These are phyloP conservation scores for Corylus heterophylla DNA, from an alignment of 306 rosid genomes.

Conservation along the genomic window DNA sequence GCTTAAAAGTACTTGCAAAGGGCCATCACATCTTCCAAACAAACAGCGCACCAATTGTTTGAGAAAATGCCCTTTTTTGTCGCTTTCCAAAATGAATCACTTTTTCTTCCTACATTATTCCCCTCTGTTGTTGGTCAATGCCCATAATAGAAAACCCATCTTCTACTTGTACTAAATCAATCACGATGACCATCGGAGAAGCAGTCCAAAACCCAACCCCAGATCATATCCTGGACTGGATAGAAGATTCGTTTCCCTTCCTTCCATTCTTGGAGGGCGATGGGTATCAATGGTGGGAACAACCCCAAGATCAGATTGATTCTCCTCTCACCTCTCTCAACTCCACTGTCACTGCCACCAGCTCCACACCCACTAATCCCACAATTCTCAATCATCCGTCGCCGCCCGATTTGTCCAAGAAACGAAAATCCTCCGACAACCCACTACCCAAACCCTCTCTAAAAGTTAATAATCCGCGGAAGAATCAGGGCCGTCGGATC, in stretches of 20 bases:
- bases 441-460: conserved; percentile 37
- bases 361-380: conserved; percentile 37
- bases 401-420: conserved; percentile 54
- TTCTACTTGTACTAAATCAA: conserved; percentile 5
- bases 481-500: conserved; percentile 32
- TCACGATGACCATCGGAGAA: conserved; percentile 57
- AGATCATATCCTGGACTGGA: conserved; percentile 81
- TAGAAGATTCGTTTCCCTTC: conserved; percentile 68
- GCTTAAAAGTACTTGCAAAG: conserved; percentile 37
- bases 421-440: conserved; percentile 48
- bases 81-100: conserved; percentile 33
- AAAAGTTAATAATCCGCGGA: conserved; percentile 35
- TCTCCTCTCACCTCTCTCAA: conserved; percentile 27
- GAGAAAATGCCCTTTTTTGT: conserved; percentile 73
- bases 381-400: conserved; percentile 28
- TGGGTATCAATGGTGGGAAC: conserved; percentile 68
- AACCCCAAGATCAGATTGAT: conserved; percentile 40
- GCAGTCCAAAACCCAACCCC: conserved; percentile 47
- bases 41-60: conserved; percentile 62
- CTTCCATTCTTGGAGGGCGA: conserved; percentile 65
- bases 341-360: conserved; percentile 27
- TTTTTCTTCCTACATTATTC: conserved; percentile 33
- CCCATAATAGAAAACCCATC: conserved; percentile 8
- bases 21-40: conserved; percentile 79
- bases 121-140: conserved; percentile 51